Percentiles rank a stretch among this genome's conserved stretches.
Conservation (phyloP, 139 green algal genomes). For the Haematococcus sp. region DNA sequence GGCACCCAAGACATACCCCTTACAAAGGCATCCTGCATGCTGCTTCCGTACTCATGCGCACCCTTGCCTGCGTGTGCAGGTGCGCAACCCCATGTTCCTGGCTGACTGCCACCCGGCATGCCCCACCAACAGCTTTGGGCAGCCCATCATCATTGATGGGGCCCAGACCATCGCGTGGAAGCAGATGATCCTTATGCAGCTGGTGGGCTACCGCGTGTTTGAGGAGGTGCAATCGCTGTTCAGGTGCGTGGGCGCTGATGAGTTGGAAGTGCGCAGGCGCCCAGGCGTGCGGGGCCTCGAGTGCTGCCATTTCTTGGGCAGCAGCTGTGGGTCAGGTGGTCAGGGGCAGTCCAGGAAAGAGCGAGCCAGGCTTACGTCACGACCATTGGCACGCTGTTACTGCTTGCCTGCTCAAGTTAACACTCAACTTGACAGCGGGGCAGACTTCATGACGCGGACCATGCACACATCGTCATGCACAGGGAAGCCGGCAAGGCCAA, state of each 20-base stretch:
- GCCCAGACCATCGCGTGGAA: slow-evolving; percentile 42
- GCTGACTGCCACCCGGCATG: slow-evolving; percentile 50
- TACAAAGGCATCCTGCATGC: too few species aligned
- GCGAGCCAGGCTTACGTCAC: too few species aligned
- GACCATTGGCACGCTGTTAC: too few species aligned
- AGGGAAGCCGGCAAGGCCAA: slow-evolving; percentile 4
- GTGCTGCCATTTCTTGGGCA: not conserved
- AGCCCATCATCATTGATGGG: slow-evolving; percentile 42
- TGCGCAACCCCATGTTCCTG: slow-evolving; percentile 48
- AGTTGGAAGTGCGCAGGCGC: too few species aligned
- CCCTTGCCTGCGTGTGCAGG: slow-evolving; percentile 29
- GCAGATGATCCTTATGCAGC: slow-evolving; percentile 42
- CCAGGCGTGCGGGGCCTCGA: too few species aligned
- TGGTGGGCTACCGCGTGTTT: slow-evolving; percentile 37
- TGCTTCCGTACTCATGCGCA: not conserved
- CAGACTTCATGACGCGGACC: too few species aligned
- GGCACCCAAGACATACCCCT: too few species aligned
- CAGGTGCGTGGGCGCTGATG: slow-evolving; percentile 16
- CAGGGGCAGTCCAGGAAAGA: not conserved
- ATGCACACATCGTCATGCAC: too few species aligned
- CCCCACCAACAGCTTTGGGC: slow-evolving; percentile 43
- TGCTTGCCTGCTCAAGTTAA: too few species aligned
- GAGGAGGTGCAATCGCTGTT: slow-evolving; percentile 32
- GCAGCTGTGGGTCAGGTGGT: not conserved
- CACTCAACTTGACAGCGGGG: too few species aligned